Evolutionary conservation across 768 basidiomycete species (phyloP), one percentile per base, ranked within the genome.

Genomic region (Albatrellus ellisii): DNA sequence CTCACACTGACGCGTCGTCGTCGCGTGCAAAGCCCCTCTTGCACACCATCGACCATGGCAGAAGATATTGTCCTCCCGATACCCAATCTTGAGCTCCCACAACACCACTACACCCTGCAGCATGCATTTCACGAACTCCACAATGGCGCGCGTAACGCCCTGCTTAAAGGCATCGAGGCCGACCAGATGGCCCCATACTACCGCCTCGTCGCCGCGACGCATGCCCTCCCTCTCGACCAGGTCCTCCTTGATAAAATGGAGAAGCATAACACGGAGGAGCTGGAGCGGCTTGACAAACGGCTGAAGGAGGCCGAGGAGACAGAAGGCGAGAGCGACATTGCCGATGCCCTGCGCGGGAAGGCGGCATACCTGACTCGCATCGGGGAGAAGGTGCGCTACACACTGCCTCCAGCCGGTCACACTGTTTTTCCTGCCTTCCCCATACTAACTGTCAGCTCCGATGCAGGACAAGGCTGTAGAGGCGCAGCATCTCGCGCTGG

Each of bases 181-280:
- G 88, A 95, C 63, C 75, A 90, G 53, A 95, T 94, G 91, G 77
- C 76, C 1, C 85, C 91, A 0, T 94, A 87, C 60, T 86, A 77
- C 62, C 68, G 63, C 44, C 61, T 64, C 10, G 66, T 84, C 41
- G 72, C 73, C 2, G 63, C 75, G 8, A 57, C 74, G 0, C 61
- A 64, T 11, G 63, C 69, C 0, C 55, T 82, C 0, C 61, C 72
- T 1, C 54, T 72, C 2, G 77, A 83, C 50, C 55, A 66, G 4
- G 50, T 60, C 0, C 56, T 88, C 6, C 65, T 84, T 11, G 63
- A 64, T 8, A 59, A 64, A 8, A 68, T 94, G 54, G 73, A 83
- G 55, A 69, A 71, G 37, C 69, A 72, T 26, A 97, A 97, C 59
- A 60, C 68, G 41, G 74, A 73, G 34, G 75, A 83, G 53, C 70